A percentile compares a stretch with the other conserved stretches of the same genome.
These are phyloP conservation scores for Leccinum variicolor DNA, from an alignment of 768 basidiomycete species.

Conservation along the genomic window DNA sequence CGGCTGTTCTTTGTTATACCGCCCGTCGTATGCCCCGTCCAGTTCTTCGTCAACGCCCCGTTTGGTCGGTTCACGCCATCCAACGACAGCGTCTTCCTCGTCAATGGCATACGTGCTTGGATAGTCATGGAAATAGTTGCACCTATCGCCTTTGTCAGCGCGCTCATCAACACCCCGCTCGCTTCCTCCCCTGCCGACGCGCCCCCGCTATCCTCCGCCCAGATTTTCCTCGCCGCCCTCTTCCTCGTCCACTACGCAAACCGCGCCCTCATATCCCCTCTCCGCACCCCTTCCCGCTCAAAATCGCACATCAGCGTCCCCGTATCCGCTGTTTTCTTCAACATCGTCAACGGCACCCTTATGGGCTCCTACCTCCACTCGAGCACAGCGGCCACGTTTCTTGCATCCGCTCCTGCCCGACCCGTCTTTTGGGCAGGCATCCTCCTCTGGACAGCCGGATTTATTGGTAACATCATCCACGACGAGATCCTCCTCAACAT, in stretches of 20 bases:
- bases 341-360: conserved; percentile 66
- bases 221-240: conserved; percentile 50
- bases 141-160: conserved; percentile 50
- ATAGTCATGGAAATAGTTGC: conserved; percentile 74
- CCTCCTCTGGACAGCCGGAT: conserved; percentile 64
- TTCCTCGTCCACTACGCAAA: conserved; percentile 81
- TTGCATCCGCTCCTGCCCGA: conserved; percentile 31
- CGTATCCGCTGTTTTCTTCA: conserved; percentile 57
- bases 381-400: conserved; percentile 43
- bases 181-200: conserved; percentile 31
- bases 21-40: conserved; percentile 32
- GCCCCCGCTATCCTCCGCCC: conserved; percentile 35
- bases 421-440: conserved; percentile 62
- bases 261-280: conserved; percentile 74
- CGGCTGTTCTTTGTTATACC: conserved; percentile 48
- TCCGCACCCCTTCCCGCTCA: conserved; percentile 77
- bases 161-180: conserved; percentile 49
- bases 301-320: conserved; percentile 69
- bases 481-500: conserved; percentile 89
- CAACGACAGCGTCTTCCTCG: conserved; percentile 42
- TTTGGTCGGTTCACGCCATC: conserved; percentile 72
- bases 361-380: conserved; percentile 71
- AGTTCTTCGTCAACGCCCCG: conserved; percentile 64
- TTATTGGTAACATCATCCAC: conserved; percentile 79
- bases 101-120: conserved; percentile 68